Base-by-base conservation (phyloP, 805 yeast species). In the Starmerella stigmatis region DNA sequence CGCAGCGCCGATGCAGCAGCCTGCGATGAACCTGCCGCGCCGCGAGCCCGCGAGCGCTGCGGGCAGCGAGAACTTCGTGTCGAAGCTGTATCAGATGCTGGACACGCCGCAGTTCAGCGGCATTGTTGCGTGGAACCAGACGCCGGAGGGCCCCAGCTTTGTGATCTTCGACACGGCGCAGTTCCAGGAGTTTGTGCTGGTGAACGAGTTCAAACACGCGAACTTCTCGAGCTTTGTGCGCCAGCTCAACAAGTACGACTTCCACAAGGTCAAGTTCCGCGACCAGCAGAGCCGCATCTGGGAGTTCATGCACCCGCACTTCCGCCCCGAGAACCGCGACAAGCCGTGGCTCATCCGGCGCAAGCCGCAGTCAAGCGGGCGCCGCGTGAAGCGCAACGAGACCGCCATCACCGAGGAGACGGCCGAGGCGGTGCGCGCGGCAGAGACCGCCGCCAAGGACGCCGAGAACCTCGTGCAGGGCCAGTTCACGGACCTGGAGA, bases 181-280 rank as follows among this genome's bases (percentile, higher is more conserved):
- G 15, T 54, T 56, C 44, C 59, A 52, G 37, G 50, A 50, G 20
- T 35, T 30, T 42, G 82, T 92, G 12, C 72, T 92, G 41, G 97
- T 97, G 13, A 76, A 79, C 42, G 95, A 89, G 64, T 92, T 92
- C 69, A 89, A 88, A 58, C 98, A 92, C 64, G 76, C 86, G 47
- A 92, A 92, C 66, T 92, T 89, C 66, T 89, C 97, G 29, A 77
- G 88, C 55, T 89, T 89, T 67, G 97, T 89, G 17, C 75, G 98
- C 37, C 98, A 92, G 62, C 70, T 92, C 57, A 92, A 92, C 71
- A 92, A 92, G 64, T 92, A 92, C 60, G 98, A 89, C 64, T 92
- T 92, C 69, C 98, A 92, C 69, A 92, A 92, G 66, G 94, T 92
- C 36, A 84, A 89, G 60, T 70, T 82, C 32, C 74, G 47, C 32